Evolutionary conservation across 2,329 filamentous ascomycete genomes (phyloP), one percentile per base, ranked within the genome.

Genomic region (Fusarium sp.): DNA sequence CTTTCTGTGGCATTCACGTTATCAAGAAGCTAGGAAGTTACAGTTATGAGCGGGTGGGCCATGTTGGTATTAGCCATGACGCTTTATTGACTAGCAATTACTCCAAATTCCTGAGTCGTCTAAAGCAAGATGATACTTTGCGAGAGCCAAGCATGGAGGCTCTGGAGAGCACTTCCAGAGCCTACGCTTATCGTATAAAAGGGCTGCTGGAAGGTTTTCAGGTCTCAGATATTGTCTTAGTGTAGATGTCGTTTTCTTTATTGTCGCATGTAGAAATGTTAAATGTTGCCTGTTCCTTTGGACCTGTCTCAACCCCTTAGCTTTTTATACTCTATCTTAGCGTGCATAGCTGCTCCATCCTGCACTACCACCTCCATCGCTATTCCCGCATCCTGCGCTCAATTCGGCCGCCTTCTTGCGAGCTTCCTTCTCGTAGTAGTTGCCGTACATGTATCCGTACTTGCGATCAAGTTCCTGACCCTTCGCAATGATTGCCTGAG

Each of bases 31-130:
- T 5, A 1, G 30, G n/a, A 6, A 4, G 12, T 12, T 2, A 28
- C 1, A 0, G 1, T 10, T 58, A 58, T 10, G 30, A 47, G 23
- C n/a, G 54, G 28, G 30, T 8, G 2, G 38, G 38, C 8, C 13
- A 57, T 25, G 9, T 21, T 2, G 4, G 6, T 0, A 33, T 57
- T 0, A 57, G 38, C 12, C 53, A 57, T 25, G n/a, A 46, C 16
- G 12, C n/a, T 25, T 33, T 57, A 3, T 6, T 46, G 2, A n/a
- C 1, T 2, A 57, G 53, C 12, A 33, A 57, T 2, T 57, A 46
- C 7, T 5, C 28, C 11, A 46, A 13, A 2, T 33, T 57, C 0
- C 1, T 25, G 0, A 0, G 1, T 4, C 53, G 38, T 6, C 5
- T 46, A 0, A 32, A 32, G 12, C 16, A 2, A 1, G n/a, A 57